A percentile compares a stretch with the other conserved stretches of the same genome.
Conservation (phyloP, 1,284 basidiomycete species). For the Ganoderma boninense region DNA sequence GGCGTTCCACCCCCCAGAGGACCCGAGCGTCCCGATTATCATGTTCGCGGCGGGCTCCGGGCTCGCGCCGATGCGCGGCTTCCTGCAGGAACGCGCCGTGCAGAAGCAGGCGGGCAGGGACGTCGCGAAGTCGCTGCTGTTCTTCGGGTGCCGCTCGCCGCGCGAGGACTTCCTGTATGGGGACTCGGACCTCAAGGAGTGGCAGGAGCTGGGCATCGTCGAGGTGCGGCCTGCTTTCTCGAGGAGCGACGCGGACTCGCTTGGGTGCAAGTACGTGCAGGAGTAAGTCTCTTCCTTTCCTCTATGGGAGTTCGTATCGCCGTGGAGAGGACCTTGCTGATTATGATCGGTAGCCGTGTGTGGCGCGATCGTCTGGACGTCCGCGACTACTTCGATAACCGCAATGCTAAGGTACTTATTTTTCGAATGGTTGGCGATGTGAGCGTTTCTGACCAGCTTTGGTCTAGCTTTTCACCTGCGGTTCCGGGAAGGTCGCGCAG, state of each 20-base stretch:
- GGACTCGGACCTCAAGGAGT: conserved; percentile 52
- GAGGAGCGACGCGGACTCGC: conserved; percentile 44
- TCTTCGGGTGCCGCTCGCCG: conserved; percentile 58
- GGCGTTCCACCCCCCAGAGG: conserved; percentile 57
- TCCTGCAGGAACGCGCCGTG: conserved; percentile 60
- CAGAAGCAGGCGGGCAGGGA: conserved; percentile 55
- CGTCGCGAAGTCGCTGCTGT: conserved; percentile 53
- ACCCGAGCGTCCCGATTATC: conserved; percentile 53
- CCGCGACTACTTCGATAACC: conserved; percentile 41
- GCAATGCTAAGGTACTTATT: conserved; percentile 55
- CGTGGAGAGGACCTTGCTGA: not conserved
- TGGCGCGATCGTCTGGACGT: conserved; percentile 54
- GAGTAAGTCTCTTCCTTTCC: conserved; percentile 47
- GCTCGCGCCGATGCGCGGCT: conserved; percentile 61
- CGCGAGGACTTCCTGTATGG: conserved; percentile 54
- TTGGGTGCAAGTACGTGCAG: conserved; percentile 59
- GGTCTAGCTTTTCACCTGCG: conserved; percentile 57
- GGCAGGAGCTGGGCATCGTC: conserved; percentile 53
- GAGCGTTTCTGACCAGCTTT: conserved; percentile 4
- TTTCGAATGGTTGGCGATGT: not conserved
- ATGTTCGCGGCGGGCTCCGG: conserved; percentile 61
- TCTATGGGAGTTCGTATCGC: not conserved
- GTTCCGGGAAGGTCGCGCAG: conserved; percentile 49
- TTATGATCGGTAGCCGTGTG: conserved; percentile 46
- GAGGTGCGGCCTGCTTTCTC: conserved; percentile 62